Evolutionary conservation across 129 eudicot species (phyloP), one percentile per base, ranked within the genome.

Genomic region (Ambrosia trifida): DNA sequence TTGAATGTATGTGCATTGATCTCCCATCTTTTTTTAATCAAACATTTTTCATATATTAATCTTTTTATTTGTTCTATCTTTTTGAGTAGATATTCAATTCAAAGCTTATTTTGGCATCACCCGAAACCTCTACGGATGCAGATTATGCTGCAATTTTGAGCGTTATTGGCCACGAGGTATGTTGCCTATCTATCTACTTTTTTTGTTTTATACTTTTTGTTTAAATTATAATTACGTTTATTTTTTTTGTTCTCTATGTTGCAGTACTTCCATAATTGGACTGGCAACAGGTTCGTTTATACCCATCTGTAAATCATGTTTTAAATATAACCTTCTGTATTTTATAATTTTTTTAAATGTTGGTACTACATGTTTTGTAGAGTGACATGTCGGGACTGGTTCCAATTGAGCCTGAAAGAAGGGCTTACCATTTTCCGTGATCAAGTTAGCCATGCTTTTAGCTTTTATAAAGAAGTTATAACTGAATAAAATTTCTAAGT

Each of bases 221-320:
- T 43, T 50, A 56, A 32, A 10, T 12, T 64, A 41, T 63, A 50
- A 53, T 54, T 3, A 54, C 62, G 12, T 49, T 19, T 54, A 17
- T 11, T 17, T 68, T 3, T 30, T 76, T 75, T 60, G 18, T n/a
- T 76, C 31, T 65, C 40, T 74, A 7, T 61, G 10, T 64, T 87
- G 84, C 86, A 93, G 98, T 94, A 94, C 57, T 89, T 89, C 58
- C 98, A 94, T 87, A 94, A 94, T 77, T 94, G 98, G 98, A 93
- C 98, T 0, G 96, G 98, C 75, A 93, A 93, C 90, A 87, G 98
- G 98, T 93, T 68, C 19, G 78, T 16, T 33, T 73, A 17, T 66
- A 56, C 76, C 53, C 59, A 11, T 51, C 16, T 53, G 33, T 20
- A 20, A 54, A 18, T 20, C 13, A 54, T 66, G 51, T 19, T 11